Evolutionary conservation across 495 filamentous ascomycete genomes (phyloP).

Genomic region (Penicillium malachiteum): DNA sequence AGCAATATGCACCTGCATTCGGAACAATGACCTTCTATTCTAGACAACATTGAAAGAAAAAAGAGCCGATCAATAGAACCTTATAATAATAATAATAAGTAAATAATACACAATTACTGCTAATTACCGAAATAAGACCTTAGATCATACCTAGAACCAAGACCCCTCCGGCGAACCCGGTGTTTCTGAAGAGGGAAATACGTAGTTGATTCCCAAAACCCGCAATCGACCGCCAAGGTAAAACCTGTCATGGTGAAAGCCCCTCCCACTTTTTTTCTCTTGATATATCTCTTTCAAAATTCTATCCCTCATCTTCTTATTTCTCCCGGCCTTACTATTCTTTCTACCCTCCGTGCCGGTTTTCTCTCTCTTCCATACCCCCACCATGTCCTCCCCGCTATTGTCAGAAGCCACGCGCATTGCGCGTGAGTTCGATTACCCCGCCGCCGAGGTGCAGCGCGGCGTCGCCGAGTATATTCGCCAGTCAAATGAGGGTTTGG

Average conservation of each 20-base stretch:
- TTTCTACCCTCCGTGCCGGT: background rate
- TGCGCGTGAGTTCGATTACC: conserved; percentile 82
- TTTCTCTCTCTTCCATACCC: conserved; percentile 4
- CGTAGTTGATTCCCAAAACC: conserved; percentile 10
- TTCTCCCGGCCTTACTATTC: conserved; percentile 4
- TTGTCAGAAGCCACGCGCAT: conserved; percentile 74
- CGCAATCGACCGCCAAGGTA: background rate
- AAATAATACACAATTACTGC: background rate
- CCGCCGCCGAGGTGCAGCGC: conserved; percentile 71
- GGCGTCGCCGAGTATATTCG: conserved; percentile 80
- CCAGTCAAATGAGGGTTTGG: conserved; percentile 84
- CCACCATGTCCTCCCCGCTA: conserved; percentile 50
- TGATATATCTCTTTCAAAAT: conserved; percentile 10
- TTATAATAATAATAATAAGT: no score
- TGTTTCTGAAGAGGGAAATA: conserved; percentile 16
- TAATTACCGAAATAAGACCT: background rate
- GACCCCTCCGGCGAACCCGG: conserved; percentile 33
- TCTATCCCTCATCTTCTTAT: conserved; percentile 7
- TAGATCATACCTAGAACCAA: no score
- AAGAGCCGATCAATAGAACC: no score
- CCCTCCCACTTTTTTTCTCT: conserved; percentile 21
- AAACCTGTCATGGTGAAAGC: conserved; percentile 37
- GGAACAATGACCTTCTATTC: no score
- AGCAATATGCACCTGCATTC: background rate
- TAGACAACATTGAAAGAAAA: no score